Conservation (phyloP, 176 grass and related monocot species). For the Alopecurus myosuroides region DNA sequence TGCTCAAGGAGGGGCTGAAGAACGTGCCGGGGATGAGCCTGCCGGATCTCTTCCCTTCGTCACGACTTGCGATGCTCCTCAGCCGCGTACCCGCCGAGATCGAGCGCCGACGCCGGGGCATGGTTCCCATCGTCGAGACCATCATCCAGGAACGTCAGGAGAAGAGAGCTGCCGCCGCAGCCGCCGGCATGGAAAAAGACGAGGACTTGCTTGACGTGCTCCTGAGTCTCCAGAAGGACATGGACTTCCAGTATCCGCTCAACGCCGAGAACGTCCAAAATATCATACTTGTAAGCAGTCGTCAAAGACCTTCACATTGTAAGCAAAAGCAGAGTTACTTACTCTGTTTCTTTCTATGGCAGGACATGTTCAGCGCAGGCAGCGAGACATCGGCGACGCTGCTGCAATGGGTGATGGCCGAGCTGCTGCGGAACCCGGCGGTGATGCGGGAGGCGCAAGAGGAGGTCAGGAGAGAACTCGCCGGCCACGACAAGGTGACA, state of each 20-base stretch:
- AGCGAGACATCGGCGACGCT: constrained; percentile 13
- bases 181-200: background rate
- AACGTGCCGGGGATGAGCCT: constrained; percentile 7
- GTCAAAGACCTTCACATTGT: no score
- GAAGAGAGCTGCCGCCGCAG: background rate
- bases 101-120: background rate
- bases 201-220: constrained; percentile 30
- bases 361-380: constrained; percentile 24
- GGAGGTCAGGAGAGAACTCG: constrained; percentile 8
- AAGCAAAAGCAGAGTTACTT: no score
- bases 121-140: background rate
- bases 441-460: background rate
- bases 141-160: background rate
- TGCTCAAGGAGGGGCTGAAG: background rate
- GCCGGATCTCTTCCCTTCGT: constrained; percentile 37
- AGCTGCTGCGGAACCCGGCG: constrained; percentile 5
- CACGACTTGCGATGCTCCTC: background rate
- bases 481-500: background rate
- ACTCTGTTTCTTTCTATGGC: background rate
- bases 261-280: constrained; percentile 18
- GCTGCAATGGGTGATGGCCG: constrained; percentile 23
- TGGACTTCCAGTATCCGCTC: background rate
- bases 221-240: constrained; percentile 25
- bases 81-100: background rate
- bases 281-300: no score